phyloP scores from a whole-genome alignment of 257 asterid species.

The Nicotiana paniculata region DNA sequence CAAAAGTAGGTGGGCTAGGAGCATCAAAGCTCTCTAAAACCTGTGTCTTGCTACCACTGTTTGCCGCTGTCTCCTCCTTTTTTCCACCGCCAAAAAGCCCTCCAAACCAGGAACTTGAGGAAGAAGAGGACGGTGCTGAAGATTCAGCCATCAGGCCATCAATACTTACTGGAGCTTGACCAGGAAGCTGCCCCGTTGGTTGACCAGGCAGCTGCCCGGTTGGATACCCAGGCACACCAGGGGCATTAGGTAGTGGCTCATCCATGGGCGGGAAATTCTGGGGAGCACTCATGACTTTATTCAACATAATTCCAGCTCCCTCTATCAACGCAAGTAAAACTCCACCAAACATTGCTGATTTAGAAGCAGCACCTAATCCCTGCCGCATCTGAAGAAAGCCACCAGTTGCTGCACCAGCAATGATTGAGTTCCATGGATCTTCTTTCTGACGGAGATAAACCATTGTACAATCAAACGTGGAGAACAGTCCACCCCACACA shows the following conservation, averaged over 20 bases:
- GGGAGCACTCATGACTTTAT: conserved; percentile 53
- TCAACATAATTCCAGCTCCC: conserved; percentile 82
- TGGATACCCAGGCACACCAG: conserved; percentile 27
- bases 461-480: conserved; percentile 87
- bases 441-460: conserved; percentile 79
- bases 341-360: conserved; percentile 75
- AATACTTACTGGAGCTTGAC: conserved; percentile 45
- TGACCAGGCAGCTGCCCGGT: conserved; percentile 57
- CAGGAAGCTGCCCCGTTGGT: conserved; percentile 58
- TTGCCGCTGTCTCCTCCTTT: conserved; percentile 35
- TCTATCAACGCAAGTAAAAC: conserved; percentile 76
- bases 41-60: conserved; percentile 68
- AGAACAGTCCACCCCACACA: conserved; percentile 93
- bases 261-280: conserved; percentile 65
- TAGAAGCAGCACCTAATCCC: conserved; percentile 66
- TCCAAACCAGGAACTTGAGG: conserved; percentile 75
- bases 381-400: conserved; percentile 86
- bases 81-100: conserved; percentile 61
- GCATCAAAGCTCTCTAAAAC: conserved; percentile 95
- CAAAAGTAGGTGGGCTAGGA: conserved; percentile 84
- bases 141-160: conserved; percentile 32
- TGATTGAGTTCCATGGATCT: conserved; percentile 90
- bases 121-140: conserved; percentile 23
- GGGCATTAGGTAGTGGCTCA: conserved; percentile 40
- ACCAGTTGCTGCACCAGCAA: conserved; percentile 95